A percentile compares a stretch with the other conserved stretches of the same genome.
phyloP scores from a whole-genome alignment of 306 rosid genomes.

The Trichosanthes cucumerina region DNA sequence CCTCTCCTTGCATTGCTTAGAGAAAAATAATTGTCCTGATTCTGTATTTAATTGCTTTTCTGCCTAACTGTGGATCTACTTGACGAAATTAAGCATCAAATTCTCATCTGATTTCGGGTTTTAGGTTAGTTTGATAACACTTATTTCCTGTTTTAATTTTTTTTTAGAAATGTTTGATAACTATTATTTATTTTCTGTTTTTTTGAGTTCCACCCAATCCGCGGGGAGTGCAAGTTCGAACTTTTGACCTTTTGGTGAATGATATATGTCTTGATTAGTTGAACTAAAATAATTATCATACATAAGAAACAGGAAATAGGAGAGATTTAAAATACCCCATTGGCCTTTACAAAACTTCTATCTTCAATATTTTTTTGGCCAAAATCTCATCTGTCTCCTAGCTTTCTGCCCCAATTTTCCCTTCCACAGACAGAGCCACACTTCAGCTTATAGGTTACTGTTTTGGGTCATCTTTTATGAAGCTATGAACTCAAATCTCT shows the following conservation, averaged over 20 bases:
- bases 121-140: background rate
- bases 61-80: constrained; percentile 53
- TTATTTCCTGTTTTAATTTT: background rate
- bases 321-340: background rate
- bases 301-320: background rate
- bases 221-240: too few species aligned
- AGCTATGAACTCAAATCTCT: constrained; percentile 1
- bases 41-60: constrained; percentile 27
- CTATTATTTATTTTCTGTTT: too few species aligned
- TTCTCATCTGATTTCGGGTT: background rate
- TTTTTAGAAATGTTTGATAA: background rate
- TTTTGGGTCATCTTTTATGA: constrained; percentile 36
- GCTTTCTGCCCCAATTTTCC: background rate
- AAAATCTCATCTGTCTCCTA: background rate
- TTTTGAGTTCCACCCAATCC: too few species aligned
- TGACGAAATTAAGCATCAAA: constrained; percentile 12
- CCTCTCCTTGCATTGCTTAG: constrained; percentile 25
- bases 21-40: constrained; percentile 36
- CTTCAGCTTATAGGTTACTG: constrained; percentile 23
- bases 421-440: background rate
- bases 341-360: background rate
- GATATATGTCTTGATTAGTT: too few species aligned
- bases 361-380: background rate
- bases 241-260: too few species aligned
- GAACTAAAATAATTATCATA: too few species aligned